Evolutionary conservation across 2,329 filamentous ascomycete species (phyloP).

Genomic region (Ophiostoma piceae): DNA sequence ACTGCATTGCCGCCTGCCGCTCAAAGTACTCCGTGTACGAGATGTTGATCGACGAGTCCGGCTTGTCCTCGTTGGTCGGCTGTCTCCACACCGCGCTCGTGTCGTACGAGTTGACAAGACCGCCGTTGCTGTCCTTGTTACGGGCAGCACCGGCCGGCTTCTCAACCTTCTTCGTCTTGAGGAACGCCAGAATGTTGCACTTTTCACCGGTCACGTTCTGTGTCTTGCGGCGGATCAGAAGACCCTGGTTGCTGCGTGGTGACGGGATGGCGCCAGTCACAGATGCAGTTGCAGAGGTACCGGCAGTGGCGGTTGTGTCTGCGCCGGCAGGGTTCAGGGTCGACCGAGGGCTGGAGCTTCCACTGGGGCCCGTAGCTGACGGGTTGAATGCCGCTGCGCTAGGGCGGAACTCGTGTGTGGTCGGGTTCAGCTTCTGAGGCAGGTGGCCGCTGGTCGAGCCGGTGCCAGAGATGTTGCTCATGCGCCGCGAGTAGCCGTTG

Average conservation of each 20-base stretch:
- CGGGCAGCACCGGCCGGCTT: conserved; percentile 37
- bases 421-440: conserved; percentile 57
- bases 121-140: conserved; percentile 70
- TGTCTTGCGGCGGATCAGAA: conserved; percentile 64
- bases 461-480: conserved; percentile 43
- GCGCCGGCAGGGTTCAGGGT: conserved; percentile 45
- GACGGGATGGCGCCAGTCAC: conserved; percentile 16
- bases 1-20: conserved; percentile 45
- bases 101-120: conserved; percentile 77
- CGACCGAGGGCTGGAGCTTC: conserved; percentile 66
- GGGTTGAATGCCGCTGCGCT: conserved; percentile 80
- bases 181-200: conserved; percentile 49
- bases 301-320: conserved; percentile 19
- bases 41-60: conserved; percentile 56
- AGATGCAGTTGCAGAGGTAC: conserved; percentile 25
- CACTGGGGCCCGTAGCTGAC: conserved; percentile 51
- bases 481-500: conserved; percentile 48
- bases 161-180: conserved; percentile 50
- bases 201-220: conserved; percentile 67
- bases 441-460: conserved; percentile 41
- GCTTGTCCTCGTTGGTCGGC: conserved; percentile 57
- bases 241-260: background rate
- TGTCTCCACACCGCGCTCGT: conserved; percentile 77
- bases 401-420: conserved; percentile 75
- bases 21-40: conserved; percentile 80